Percentiles rank a stretch among this genome's conserved stretches.
phyloP scores from a whole-genome alignment of 1,284 basidiomycete species.

The Moesziomyces parantarcticus region DNA sequence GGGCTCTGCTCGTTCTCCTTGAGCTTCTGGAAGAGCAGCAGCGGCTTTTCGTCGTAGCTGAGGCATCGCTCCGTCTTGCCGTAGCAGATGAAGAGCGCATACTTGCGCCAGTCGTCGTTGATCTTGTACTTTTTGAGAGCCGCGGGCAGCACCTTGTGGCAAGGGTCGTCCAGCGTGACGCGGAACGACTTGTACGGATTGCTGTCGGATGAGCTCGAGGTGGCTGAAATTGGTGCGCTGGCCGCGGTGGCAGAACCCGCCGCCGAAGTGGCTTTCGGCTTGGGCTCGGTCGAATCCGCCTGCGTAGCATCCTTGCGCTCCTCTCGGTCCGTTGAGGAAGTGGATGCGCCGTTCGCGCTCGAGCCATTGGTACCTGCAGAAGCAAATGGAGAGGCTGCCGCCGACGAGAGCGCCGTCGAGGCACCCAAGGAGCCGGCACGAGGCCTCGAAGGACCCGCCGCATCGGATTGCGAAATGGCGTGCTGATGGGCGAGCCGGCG shows the following conservation, averaged over 20 bases:
- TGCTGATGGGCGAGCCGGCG: constrained; percentile 46
- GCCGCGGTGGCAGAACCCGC: constrained; percentile 7
- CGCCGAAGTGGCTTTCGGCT: constrained; percentile 9
- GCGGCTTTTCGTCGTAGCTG: constrained; percentile 96
- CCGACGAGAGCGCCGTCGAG: constrained; percentile 5
- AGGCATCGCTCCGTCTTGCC: constrained; percentile 90
- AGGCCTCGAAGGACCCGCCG: constrained; percentile 19
- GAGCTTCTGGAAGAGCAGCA: constrained; percentile 94
- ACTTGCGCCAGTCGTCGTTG: constrained; percentile 98
- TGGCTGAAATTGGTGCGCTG: constrained; percentile 7
- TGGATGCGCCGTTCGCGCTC: constrained; percentile 3
- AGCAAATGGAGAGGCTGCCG: constrained; percentile 12
- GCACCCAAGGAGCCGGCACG: constrained; percentile 32
- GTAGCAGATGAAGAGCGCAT: constrained; percentile 99
- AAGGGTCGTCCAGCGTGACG: constrained; percentile 89
- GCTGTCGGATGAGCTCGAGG: constrained; percentile 31
- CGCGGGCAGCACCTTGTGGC: constrained; percentile 96
- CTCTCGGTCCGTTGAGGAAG: constrained; percentile 15
- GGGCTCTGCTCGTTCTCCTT: constrained; percentile 98
- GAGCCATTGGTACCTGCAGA: background rate
- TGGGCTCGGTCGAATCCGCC: constrained; percentile 4
- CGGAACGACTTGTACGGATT: constrained; percentile 69
- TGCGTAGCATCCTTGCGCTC: constrained; percentile 20
- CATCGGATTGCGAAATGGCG: constrained; percentile 21
- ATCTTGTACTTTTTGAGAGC: constrained; percentile 99